Percentiles rank a stretch among this genome's conserved stretches.
Conservation (phyloP, 306 rosid genomes). For the Trifolium dubium region DNA sequence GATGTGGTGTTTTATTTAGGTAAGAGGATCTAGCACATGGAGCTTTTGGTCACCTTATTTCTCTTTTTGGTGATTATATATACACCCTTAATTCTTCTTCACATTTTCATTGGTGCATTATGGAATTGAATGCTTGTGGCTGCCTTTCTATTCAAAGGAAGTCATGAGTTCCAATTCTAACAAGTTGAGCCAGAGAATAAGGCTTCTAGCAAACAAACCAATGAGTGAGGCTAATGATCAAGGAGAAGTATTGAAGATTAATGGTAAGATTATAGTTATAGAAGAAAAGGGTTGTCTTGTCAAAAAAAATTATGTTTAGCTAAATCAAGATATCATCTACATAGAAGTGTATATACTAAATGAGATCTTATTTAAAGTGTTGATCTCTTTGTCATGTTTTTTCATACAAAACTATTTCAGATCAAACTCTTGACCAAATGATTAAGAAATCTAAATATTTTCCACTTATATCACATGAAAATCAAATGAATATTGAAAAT, state of each 20-base stretch:
- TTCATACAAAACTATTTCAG: too few species aligned
- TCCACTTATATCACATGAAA: not conserved
- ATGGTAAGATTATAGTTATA: slow-evolving; percentile 1
- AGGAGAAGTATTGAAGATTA: slow-evolving; percentile 11
- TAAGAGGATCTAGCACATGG: slow-evolving; percentile 16
- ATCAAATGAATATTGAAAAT: too few species aligned
- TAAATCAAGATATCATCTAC: not conserved
- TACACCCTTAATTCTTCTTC: slow-evolving; percentile 26
- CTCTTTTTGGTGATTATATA: slow-evolving; percentile 15
- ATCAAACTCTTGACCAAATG: not conserved
- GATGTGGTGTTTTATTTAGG: slow-evolving; percentile 33
- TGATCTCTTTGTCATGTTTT: too few species aligned
- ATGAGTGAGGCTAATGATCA: not conserved
- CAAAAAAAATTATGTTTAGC: not conserved
- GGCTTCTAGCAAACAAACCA: slow-evolving; percentile 19
- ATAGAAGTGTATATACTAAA: too few species aligned
- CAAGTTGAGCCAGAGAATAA: not conserved
- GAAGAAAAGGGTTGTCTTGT: not conserved
- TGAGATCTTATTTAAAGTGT: not conserved
- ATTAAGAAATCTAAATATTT: too few species aligned
- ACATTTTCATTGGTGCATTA: slow-evolving; percentile 25
- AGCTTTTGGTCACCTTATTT: slow-evolving; percentile 17
- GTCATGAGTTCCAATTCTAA: slow-evolving; percentile 22
- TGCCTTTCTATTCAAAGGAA: slow-evolving; percentile 3
- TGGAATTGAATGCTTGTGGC: slow-evolving; percentile 8